Conservation (phyloP, 495 filamentous ascomycete species). For the Lichenothelia convexa region DNA sequence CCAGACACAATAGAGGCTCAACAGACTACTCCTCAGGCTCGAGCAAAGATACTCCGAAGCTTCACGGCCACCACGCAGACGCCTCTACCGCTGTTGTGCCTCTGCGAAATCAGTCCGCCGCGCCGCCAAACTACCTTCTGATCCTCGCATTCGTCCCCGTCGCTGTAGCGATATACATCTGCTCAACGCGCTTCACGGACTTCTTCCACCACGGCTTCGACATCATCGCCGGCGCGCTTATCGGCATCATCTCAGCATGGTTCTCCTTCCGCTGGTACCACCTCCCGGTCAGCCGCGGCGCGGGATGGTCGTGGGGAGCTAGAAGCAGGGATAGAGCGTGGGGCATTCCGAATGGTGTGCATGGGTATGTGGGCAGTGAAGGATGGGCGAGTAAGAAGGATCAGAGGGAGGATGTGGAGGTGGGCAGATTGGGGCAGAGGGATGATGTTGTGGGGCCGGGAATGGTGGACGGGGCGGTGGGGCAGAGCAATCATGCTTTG, state of each 20-base stretch:
- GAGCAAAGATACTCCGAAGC: not conserved
- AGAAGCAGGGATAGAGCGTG: constrained; percentile 18
- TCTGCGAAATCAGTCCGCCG: constrained; percentile 32
- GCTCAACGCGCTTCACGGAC: constrained; percentile 42
- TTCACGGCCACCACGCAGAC: not conserved
- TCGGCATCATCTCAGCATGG: constrained; percentile 37
- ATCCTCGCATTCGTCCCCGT: constrained; percentile 37
- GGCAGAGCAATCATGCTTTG: no score
- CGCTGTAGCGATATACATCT: constrained; percentile 40
- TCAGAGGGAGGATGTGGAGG: not conserved
- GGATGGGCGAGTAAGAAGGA: constrained; percentile 11
- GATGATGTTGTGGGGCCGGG: not conserved
- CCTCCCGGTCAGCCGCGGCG: constrained; percentile 17
- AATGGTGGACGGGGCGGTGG: not conserved
- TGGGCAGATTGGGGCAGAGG: not conserved
- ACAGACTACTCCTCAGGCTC: constrained; percentile 4
- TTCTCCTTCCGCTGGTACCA: constrained; percentile 44
- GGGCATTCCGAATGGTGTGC: constrained; percentile 22
- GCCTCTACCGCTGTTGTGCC: constrained; percentile 1
- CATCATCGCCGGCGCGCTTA: constrained; percentile 36
- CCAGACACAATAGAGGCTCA: not conserved
- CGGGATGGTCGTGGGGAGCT: constrained; percentile 22
- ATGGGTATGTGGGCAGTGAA: constrained; percentile 19
- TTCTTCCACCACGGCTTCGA: constrained; percentile 48
- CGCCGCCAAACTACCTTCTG: constrained; percentile 40